Base-by-base conservation (phyloP, 2,329 filamentous ascomycete species). In the Fusarium fracticaudum region DNA sequence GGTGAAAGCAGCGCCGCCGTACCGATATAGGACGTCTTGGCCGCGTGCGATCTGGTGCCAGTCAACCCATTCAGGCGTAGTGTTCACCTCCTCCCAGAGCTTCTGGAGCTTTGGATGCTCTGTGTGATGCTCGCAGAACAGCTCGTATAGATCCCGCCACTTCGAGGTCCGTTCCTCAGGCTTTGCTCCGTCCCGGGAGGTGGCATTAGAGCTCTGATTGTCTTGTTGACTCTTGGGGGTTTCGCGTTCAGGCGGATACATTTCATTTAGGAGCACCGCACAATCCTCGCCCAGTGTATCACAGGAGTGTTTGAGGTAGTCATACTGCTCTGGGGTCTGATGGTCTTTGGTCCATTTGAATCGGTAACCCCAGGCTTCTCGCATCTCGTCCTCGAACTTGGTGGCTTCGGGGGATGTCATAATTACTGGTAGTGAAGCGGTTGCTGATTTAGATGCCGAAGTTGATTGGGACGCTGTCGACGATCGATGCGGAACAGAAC, bases 171-270 rank as follows among this genome's bases (percentile, higher is more conserved):
- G 2, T 8, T 12, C 1, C 4, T 17, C 10, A 4, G 26, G 2
- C 10, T 48, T 31, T 15, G 13, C 26, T 22, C 20, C 45, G 0
- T 29, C 26, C 2, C 0, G 6, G 6, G 20, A 31, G 3, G 2
- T 8, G 20, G 3, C 3, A n/a, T 47, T 3, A 6, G 18, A 29
- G 18, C 4, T 0, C 0, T 22, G 5, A 4, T 22, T 48, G 1
- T n/a, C 45, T 31, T 48, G 20, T 6, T 48, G 20, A 6, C 45
- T 48, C 6, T 48, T 12, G 1, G 22, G 0, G 6, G 6, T n/a
- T 14, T 3, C 41, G 20, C 5, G 26, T 17, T 31, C 45, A 12
- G 20, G 5, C 3, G 26, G 45, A 31, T 17, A 48, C 45, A 48
- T 48, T 17, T 48, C 20, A 12, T 31, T 48, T 4, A 48, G 26